Evolutionary conservation across 2,329 filamentous ascomycete genomes (phyloP).

Genomic region (Orbilia brochopaga): DNA sequence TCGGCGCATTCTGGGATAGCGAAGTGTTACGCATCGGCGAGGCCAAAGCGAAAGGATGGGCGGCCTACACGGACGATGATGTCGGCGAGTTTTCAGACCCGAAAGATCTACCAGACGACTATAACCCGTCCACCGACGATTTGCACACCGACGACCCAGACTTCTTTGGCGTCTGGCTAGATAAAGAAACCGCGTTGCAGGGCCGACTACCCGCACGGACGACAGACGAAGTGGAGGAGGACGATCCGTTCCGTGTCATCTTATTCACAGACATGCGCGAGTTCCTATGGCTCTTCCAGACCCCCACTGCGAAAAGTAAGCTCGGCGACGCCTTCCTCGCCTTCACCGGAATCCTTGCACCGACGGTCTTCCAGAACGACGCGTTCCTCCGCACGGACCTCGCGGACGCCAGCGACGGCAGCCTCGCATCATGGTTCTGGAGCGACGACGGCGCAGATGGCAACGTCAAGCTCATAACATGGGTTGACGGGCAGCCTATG

Average conservation of each 20-base stretch:
- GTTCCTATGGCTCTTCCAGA: constrained; percentile 67
- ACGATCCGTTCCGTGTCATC: constrained; percentile 82
- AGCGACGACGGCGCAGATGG: constrained; percentile 27
- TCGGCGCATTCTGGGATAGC: constrained; percentile 84
- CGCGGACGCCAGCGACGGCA: constrained; percentile 40
- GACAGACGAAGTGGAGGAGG: constrained; percentile 74
- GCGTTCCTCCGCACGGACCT: constrained; percentile 62
- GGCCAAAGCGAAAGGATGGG: constrained; percentile 72
- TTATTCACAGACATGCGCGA: constrained; percentile 77
- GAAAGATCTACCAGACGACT: constrained; percentile 43
- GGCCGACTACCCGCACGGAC: constrained; percentile 71
- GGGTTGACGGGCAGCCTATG: constrained; percentile 52
- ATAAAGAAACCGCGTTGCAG: constrained; percentile 58
- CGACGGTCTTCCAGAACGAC: constrained; percentile 59
- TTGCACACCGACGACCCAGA: constrained; percentile 49
- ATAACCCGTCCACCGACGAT: constrained; percentile 5
- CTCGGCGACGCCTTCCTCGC: constrained; percentile 69
- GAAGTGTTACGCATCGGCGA: constrained; percentile 83
- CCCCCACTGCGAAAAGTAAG: constrained; percentile 24
- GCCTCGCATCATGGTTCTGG: constrained; percentile 54
- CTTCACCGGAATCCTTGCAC: constrained; percentile 68
- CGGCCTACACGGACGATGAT: constrained; percentile 57
- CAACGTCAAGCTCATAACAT: constrained; percentile 44
- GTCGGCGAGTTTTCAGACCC: constrained; percentile 52
- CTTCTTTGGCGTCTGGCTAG: constrained; percentile 59